Base-by-base conservation (phyloP, 1,284 basidiomycete genomes). In the Apiotrichum porosum region DNA sequence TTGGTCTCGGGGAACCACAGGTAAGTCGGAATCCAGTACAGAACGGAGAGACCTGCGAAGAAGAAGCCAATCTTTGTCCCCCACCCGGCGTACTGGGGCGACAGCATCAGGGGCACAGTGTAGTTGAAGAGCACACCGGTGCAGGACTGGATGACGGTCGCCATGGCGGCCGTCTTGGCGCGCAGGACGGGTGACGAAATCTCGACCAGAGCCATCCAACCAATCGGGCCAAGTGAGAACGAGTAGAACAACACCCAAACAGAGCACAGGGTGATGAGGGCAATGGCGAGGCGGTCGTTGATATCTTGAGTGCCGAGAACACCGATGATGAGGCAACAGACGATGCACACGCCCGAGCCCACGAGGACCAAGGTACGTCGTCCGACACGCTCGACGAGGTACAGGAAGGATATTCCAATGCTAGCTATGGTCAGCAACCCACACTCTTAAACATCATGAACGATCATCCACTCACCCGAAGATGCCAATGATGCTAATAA, bases 291-390 rank as follows among this genome's bases (percentile, higher is more conserved):
- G 14, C 15, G 32, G 21, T 39, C 15, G 1, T 38, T 49, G 32
- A 30, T 42, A 2, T 18, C 13, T 9, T 61, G 47, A 38, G 58
- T 61, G 2, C 65, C 66, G 30, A 71, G 54, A n/a, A 50, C 60
- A 24, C 65, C 69, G 42, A 61, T 56, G 43, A 68, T 55, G 45
- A 72, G 57, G 24, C 59, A 56, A 63, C 66, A 65, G 44, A 65
- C 57, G 6, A 60, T 47, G 6, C 6, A 30, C n/a, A 15, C 23
- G 9, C 6, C 9, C 34, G 64, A 66, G 22, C 65, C 69, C 22
- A 42, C 52, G 19, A 74, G 56, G 13, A 74, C 58, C 3, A 71
- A 46, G 1, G 66, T 61, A 26, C 73, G 63, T 22, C 73, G 64
- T 6, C 71, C 69, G 47, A 66, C 63, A 9, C 62, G 56, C 37